Base-by-base conservation (phyloP, 1,139 yeast genomes). In the Suhomyces anneliseae region DNA sequence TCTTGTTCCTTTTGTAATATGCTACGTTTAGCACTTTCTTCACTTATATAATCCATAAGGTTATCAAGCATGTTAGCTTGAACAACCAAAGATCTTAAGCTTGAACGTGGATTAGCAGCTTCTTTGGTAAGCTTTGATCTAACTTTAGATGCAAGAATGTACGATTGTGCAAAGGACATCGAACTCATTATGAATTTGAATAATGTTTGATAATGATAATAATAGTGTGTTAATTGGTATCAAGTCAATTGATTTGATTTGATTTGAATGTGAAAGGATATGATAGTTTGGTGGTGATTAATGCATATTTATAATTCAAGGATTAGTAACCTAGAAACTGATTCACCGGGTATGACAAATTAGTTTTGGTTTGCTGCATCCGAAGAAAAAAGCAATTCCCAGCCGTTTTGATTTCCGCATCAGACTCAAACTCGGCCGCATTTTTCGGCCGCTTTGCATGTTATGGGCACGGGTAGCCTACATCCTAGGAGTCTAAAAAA, bases 61-160 rank as follows among this genome's bases (percentile, higher is more conserved):
- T 74, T 74, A 60, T 87, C 95, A 50, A 87, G 73, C 71, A 87
- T 69, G 64, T 87, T 87, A 15, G 95, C 93, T 65, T 87, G 95
- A 33, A 83, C 77, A 3, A 87, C 92, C 40, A 87, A 73, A 42
- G 74, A 68, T 50, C 90, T 74, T 46, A 87, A 71, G 50, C 82
- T 70, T 38, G 85, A 80, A 54, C 83, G 87, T 8, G 79, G 78
- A 52, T 77, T 76, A 34, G 79, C 62, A 4, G 92, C 92, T 61
- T 85, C 90, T 49, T 66, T 74, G 36, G 89, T 81, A 34, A 87
- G 77, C 68, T 85, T 87, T 36, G 78, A 60, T 61, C 89, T 81
- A 11, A 87, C 95, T 59, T 76, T 80, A 38, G 86, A 78, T 33
- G 93, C 92, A 49, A 87, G 74, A 31, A 80, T 64, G 63, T 84